Evolutionary conservation across 2,329 filamentous ascomycete genomes (phyloP).

Genomic region (Aspergillus glaucus): DNA sequence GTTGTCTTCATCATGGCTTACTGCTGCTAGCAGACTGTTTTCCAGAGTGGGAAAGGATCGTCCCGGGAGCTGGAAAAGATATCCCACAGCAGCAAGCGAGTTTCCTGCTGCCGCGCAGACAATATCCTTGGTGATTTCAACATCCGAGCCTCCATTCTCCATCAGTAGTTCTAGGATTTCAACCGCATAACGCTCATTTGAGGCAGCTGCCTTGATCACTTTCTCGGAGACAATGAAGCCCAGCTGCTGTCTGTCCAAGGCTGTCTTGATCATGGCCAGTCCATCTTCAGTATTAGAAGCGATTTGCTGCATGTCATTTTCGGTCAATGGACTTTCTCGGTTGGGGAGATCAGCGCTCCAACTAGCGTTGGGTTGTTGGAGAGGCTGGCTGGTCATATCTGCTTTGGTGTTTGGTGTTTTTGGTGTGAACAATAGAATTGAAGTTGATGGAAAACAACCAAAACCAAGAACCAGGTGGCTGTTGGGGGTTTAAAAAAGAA

Average conservation of each 20-base stretch:
- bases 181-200: background rate
- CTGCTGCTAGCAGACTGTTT: background rate
- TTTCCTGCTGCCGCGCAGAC: background rate
- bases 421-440: no score
- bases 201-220: background rate
- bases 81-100: background rate
- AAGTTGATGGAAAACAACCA: background rate
- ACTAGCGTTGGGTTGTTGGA: background rate
- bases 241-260: background rate
- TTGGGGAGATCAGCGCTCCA: background rate
- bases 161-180: background rate
- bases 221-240: background rate
- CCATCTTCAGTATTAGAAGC: background rate
- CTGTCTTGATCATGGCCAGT: background rate
- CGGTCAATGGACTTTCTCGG: background rate
- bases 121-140: background rate
- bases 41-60: background rate
- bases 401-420: background rate
- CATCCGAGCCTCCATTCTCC: background rate
- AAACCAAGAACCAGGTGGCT: background rate
- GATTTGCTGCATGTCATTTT: background rate
- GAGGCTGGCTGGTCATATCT: background rate
- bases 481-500: background rate
- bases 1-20: background rate
- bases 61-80: background rate